Conservation (phyloP, 805 yeast genomes). For the Monosporozyma aerobia region DNA sequence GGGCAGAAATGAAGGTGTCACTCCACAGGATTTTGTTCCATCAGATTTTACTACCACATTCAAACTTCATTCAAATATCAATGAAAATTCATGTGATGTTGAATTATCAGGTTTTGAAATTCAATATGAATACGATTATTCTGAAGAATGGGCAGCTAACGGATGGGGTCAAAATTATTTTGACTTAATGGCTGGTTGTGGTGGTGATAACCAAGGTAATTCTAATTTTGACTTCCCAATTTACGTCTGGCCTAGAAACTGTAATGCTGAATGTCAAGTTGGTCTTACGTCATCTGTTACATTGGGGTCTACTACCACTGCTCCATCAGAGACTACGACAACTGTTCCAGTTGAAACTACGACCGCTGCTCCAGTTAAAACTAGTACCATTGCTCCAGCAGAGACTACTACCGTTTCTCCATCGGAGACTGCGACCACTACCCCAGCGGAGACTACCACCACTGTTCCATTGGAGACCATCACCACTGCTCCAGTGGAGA, state of each 20-base stretch:
- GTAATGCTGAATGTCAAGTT: background rate
- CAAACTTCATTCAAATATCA: slow-evolving; percentile 7
- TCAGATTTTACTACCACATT: slow-evolving; percentile 15
- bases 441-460: too few relatives aligned
- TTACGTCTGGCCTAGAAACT: slow-evolving; percentile 8
- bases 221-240: slow-evolving; percentile 17
- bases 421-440: too few relatives aligned
- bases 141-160: slow-evolving; percentile 7
- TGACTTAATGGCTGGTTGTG: slow-evolving; percentile 15
- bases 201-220: slow-evolving; percentile 11
- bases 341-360: too few relatives aligned
- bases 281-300: too few relatives aligned
- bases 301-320: too few relatives aligned
- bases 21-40: slow-evolving; percentile 7
- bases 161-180: slow-evolving; percentile 12
- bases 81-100: slow-evolving; percentile 2
- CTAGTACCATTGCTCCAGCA: too few relatives aligned
- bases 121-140: slow-evolving; percentile 13
- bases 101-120: slow-evolving; percentile 19
- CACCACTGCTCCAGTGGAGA: too few relatives aligned
- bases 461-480: too few relatives aligned
- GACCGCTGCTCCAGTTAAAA: too few relatives aligned
- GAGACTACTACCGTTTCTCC: too few relatives aligned
- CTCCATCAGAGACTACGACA: too few relatives aligned
- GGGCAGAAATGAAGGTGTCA: slow-evolving; percentile 9